Conservation (phyloP, 768 basidiomycete species). For the Mycena galericulata region DNA sequence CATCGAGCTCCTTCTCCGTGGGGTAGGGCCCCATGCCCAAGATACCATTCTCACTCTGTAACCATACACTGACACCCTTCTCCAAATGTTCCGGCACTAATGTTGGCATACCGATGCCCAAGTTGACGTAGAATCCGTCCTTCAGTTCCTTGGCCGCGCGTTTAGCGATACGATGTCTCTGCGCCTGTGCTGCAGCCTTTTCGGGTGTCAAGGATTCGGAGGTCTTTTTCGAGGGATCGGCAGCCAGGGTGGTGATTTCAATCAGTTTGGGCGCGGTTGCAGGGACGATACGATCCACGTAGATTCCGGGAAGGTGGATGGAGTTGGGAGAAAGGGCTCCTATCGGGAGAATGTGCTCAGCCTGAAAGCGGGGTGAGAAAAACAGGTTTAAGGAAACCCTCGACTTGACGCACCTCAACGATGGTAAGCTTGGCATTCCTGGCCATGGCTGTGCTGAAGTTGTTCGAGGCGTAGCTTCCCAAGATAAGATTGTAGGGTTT, state of each 20-base stretch:
- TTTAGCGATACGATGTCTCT: slow-evolving; percentile 81
- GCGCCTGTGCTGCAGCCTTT: slow-evolving; percentile 63
- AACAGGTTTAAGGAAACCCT: not conserved
- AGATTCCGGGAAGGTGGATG: slow-evolving; percentile 87
- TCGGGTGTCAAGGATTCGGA: slow-evolving; percentile 53
- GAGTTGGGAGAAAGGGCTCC: slow-evolving; percentile 85
- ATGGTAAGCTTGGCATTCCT: slow-evolving; percentile 91
- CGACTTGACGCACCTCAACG: slow-evolving; percentile 72
- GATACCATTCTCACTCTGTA: slow-evolving; percentile 93
- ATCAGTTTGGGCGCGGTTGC: slow-evolving; percentile 83
- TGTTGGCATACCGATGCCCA: slow-evolving; percentile 94
- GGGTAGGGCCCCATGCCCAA: slow-evolving; percentile 94
- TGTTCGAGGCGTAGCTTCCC: slow-evolving; percentile 84
- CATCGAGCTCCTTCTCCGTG: slow-evolving; percentile 80
- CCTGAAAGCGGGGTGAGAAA: slow-evolving; percentile 55
- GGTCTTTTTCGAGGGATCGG: slow-evolving; percentile 49
- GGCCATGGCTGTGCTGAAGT: slow-evolving; percentile 90
- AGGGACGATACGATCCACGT: slow-evolving; percentile 89
- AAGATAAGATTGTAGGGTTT: not conserved
- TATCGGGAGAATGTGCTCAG: slow-evolving; percentile 89
- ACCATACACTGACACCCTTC: slow-evolving; percentile 83
- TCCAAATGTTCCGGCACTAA: slow-evolving; percentile 85
- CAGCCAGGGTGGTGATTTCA: slow-evolving; percentile 78
- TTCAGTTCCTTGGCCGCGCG: slow-evolving; percentile 92
- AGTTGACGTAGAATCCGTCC: slow-evolving; percentile 89